Evolutionary conservation across 768 basidiomycete species (phyloP).

Genomic region (Tulasnella sp.): DNA sequence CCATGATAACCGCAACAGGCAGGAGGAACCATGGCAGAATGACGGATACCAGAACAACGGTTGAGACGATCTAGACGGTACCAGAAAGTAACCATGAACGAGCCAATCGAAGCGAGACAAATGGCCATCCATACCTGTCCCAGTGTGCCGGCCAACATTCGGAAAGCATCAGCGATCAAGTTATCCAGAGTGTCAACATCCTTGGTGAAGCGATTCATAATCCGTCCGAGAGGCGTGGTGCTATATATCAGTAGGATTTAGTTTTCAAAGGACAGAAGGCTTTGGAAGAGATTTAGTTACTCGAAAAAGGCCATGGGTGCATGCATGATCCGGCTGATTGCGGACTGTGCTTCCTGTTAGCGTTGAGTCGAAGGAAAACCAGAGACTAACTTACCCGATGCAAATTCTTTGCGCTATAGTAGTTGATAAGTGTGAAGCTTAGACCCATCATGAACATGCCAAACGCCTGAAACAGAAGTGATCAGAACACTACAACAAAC

Average conservation of each 20-base stretch:
- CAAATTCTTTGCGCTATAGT: neutral
- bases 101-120: slow-evolving; percentile 10
- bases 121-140: slow-evolving; percentile 16
- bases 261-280: neutral
- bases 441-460: neutral
- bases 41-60: neutral
- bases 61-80: slow-evolving; percentile 6
- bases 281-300: neutral
- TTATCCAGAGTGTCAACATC: slow-evolving; percentile 28
- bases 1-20: neutral
- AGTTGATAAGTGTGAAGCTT: neutral
- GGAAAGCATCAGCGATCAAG: slow-evolving; percentile 14
- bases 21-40: neutral
- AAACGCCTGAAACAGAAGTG: neutral
- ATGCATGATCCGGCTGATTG: neutral
- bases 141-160: neutral
- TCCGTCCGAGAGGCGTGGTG: slow-evolving; percentile 20
- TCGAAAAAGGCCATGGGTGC: neutral
- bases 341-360: neutral
- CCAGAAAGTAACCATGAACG: slow-evolving; percentile 17
- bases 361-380: neutral
- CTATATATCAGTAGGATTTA: neutral
- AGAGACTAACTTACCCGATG: neutral
- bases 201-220: slow-evolving; percentile 24
- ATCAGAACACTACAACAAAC: neutral